These are phyloP conservation scores for Erodium texanum DNA, from an alignment of 441 rosid species.

Conservation along the genomic window DNA sequence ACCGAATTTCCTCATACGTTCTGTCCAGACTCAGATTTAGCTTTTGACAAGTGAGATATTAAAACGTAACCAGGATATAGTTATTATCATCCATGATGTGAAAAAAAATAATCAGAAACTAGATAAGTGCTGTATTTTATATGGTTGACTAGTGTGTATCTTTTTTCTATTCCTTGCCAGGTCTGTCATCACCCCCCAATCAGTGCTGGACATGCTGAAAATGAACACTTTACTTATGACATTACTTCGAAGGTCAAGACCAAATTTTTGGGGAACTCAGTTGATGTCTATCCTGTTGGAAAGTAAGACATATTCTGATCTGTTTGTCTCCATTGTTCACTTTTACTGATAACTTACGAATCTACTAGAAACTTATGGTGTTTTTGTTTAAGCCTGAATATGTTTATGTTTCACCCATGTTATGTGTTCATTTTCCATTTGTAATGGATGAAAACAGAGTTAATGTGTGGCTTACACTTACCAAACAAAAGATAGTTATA, in stretches of 20 bases:
- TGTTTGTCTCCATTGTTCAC: not conserved
- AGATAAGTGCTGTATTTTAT: no score
- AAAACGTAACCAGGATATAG: no score
- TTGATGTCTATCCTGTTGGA: conserved; percentile 91
- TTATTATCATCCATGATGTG: no score
- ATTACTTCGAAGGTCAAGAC: conserved; percentile 86
- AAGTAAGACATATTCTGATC: conserved; percentile 49
- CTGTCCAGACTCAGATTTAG: not conserved
- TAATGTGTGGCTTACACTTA: no score
- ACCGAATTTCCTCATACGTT: not conserved
- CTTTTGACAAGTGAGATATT: not conserved
- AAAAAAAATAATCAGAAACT: no score
- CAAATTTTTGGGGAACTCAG: conserved; percentile 78
- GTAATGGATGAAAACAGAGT: no score
- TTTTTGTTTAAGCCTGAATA: not conserved
- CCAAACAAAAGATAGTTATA: no score
- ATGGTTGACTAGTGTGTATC: not conserved
- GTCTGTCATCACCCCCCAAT: conserved; percentile 96
- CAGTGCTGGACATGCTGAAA: conserved; percentile 93
- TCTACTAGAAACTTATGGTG: not conserved
- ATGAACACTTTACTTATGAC: conserved; percentile 81
- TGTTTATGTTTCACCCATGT: not conserved
- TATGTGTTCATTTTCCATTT: no score
- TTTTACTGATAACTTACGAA: not conserved
- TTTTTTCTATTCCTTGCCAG: conserved; percentile 31